These are phyloP conservation scores for Calocybe gambosa DNA, from an alignment of 1,284 basidiomycete species.

Conservation along the genomic window DNA sequence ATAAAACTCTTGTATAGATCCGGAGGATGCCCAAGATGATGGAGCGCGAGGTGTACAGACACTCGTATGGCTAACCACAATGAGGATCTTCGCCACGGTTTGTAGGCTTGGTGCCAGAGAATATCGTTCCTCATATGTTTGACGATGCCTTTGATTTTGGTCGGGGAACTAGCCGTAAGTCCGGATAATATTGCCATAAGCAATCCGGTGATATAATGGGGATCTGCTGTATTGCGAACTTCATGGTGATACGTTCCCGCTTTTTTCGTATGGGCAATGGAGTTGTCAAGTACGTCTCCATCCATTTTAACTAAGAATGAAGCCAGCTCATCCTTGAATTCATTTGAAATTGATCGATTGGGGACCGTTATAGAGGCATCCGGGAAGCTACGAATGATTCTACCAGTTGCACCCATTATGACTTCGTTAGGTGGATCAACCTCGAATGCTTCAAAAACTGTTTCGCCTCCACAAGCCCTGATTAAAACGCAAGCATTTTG, in stretches of 20 bases:
- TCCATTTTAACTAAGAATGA: constrained; percentile 31
- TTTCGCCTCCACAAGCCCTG: constrained; percentile 19
- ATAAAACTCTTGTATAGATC: too few species aligned
- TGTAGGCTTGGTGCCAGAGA: too few species aligned
- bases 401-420: constrained; percentile 32
- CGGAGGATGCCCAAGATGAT: too few species aligned
- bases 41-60: too few species aligned
- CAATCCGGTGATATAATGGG: constrained; percentile 37
- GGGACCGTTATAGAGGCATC: constrained; percentile 22
- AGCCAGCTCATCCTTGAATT: constrained; percentile 25
- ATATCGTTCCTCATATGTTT: too few species aligned
- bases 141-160: too few species aligned
- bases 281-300: constrained; percentile 14
- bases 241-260: constrained; percentile 22
- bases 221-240: constrained; percentile 28
- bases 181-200: constrained; percentile 22
- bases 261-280: constrained; percentile 21
- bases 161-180: too few species aligned
- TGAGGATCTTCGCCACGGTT: too few species aligned
- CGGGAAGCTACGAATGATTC: constrained; percentile 31
- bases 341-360: constrained; percentile 8
- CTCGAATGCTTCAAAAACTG: constrained; percentile 37
- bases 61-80: too few species aligned
- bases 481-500: constrained; percentile 42
- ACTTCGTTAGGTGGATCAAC: constrained; percentile 25